Evolutionary conservation across 1,139 yeast species (phyloP).

Genomic region (Taiozyma sp.): DNA sequence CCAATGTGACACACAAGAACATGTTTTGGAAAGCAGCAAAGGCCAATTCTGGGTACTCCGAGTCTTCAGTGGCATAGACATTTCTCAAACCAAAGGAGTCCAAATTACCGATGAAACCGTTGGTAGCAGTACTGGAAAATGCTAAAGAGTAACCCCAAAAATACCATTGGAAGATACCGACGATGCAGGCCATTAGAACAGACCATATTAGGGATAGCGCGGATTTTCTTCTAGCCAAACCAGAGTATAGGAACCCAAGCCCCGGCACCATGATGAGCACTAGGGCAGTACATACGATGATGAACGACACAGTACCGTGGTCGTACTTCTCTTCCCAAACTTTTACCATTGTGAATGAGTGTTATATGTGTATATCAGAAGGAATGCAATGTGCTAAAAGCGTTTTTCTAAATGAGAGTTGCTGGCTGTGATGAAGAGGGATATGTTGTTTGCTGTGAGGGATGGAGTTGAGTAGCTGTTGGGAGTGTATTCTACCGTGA

Average conservation of each 20-base stretch:
- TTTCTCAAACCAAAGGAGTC: constrained; percentile 77
- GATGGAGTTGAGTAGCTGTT: background rate
- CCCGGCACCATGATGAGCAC: constrained; percentile 96
- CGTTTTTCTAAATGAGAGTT: background rate
- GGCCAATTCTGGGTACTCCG: constrained; percentile 73
- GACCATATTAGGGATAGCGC: constrained; percentile 90
- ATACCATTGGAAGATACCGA: constrained; percentile 92
- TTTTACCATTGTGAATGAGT: constrained; percentile 13
- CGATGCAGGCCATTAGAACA: constrained; percentile 66
- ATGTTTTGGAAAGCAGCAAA: constrained; percentile 88
- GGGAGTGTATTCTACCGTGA: background rate
- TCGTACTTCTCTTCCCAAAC: constrained; percentile 37
- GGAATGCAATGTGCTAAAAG: background rate
- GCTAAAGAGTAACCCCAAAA: constrained; percentile 97
- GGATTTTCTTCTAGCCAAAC: constrained; percentile 86
- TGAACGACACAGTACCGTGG: constrained; percentile 46
- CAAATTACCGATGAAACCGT: constrained; percentile 83
- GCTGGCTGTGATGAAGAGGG: background rate
- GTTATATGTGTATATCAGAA: background rate
- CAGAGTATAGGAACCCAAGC: constrained; percentile 87
- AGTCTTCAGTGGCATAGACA: constrained; percentile 46
- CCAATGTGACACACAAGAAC: constrained; percentile 85
- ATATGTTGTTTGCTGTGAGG: background rate
- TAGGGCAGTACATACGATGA: constrained; percentile 55
- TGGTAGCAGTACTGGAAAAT: constrained; percentile 68